A percentile compares a stretch with the other conserved stretches of the same genome.
phyloP scores from a whole-genome alignment of 164 flowering plant species.

The Stephania japonica region DNA sequence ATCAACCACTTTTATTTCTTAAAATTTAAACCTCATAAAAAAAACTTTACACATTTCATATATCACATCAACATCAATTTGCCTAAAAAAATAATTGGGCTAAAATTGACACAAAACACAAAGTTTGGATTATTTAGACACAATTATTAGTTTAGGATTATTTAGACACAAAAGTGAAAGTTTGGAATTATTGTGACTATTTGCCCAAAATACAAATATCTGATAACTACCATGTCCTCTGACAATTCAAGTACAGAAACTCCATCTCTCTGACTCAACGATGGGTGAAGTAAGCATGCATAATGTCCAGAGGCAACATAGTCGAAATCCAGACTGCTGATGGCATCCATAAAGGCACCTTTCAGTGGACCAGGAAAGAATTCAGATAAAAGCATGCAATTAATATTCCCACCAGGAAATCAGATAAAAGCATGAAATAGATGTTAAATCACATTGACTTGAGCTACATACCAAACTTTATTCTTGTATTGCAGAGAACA shows the following conservation, averaged over 20 bases:
- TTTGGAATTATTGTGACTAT: too few species aligned
- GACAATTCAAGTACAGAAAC: slow-evolving; percentile 63
- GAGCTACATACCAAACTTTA: slow-evolving; percentile 75
- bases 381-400: slow-evolving; percentile 2
- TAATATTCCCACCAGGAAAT: not conserved
- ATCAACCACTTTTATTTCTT: too few species aligned
- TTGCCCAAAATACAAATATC: not conserved
- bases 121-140: too few species aligned
- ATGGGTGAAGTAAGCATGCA: slow-evolving; percentile 70
- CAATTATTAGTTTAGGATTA: too few species aligned
- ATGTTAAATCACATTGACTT: slow-evolving; percentile 1
- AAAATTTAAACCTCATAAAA: too few species aligned
- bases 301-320: slow-evolving; percentile 96
- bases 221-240: slow-evolving; percentile 53
- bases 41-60: too few species aligned
- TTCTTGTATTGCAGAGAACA: slow-evolving; percentile 95
- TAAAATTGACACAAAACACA: too few species aligned
- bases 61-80: too few species aligned
- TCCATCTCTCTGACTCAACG: slow-evolving; percentile 27
- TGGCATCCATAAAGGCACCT: slow-evolving; percentile 97
- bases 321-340: slow-evolving; percentile 65
- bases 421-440: slow-evolving; percentile 2
- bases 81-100: too few species aligned
- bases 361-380: slow-evolving; percentile 10
- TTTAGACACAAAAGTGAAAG: too few species aligned